A percentile compares a stretch with the other conserved stretches of the same genome.
phyloP scores from a whole-genome alignment of 2,329 filamentous ascomycete species.

The Diaporthe sp. region DNA sequence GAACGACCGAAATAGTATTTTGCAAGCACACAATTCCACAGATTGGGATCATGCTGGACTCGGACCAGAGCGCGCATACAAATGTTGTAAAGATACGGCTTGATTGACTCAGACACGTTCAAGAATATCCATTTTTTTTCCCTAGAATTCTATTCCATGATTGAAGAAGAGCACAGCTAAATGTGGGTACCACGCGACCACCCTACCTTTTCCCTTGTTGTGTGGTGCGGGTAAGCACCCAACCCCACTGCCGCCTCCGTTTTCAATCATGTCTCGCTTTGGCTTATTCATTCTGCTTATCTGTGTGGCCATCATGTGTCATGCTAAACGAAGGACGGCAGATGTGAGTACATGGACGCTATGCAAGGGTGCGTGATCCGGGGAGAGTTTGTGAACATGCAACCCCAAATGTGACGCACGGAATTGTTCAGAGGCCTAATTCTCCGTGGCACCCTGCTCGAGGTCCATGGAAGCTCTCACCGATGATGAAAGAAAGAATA shows the following conservation, averaged over 20 bases:
- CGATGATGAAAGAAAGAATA: not conserved
- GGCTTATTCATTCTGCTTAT: not conserved
- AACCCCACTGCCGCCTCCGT: too few relatives aligned
- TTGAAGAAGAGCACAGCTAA: too few relatives aligned
- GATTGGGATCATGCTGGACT: not conserved
- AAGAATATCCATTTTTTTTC: too few relatives aligned
- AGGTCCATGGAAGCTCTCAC: not conserved
- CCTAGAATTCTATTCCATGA: too few relatives aligned
- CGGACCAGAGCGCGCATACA: too few relatives aligned
- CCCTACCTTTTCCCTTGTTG: too few relatives aligned
- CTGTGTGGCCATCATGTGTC: not conserved
- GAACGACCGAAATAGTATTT: too few relatives aligned
- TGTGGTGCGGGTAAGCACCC: too few relatives aligned
- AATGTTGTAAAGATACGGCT: too few relatives aligned
- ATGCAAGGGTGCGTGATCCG: not conserved
- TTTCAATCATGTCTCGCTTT: not conserved
- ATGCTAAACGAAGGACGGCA: not conserved
- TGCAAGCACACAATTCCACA: too few relatives aligned
- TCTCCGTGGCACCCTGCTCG: not conserved
- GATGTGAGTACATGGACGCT: not conserved
- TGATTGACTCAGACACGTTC: too few relatives aligned
- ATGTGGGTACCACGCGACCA: too few relatives aligned
- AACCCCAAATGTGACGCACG: not conserved
- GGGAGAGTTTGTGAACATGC: not conserved
- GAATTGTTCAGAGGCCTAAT: not conserved